Evolutionary conservation across 176 grass and related monocot species (phyloP), one percentile per base, ranked within the genome.

Genomic region (Oryza officinalis): DNA sequence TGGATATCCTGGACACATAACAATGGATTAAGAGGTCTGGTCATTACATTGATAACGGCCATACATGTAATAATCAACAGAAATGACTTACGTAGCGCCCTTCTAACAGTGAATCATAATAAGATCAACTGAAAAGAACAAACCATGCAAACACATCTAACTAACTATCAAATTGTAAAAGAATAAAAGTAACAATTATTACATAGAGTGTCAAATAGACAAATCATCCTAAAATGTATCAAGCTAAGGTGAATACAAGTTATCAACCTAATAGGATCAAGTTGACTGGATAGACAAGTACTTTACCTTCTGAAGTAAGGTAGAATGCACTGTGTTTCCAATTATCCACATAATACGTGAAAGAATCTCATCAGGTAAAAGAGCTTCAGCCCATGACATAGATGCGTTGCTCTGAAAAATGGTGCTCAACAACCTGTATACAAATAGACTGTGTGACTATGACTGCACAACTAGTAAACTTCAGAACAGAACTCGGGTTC

Each of bases 331-430:
- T 78, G 96, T 90, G n/a, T 95, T 98, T 72, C 81, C 89, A 85
- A 98, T 49, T 86, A 98, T 90, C 96, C 96, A 92, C 4, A 98
- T 37, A 66, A 98, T 71, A 61, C 91, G 90, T 77, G 67, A 83
- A 95, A 95, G 89, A 87, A 95, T 82, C 61, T 90, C 81, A 88
- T 93, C 87, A 65, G 84, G 72, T 78, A 88, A 64, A 38, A 98
- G 87, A 90, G 89, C 89, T 81, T 95, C 74, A 88, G 85, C 76
- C 89, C 88, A 98, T 80, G 89, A 85, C 88, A 67, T 60, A 87
- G 63, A 93, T 85, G 66, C 67, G 31, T 23, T 69, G 35, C 72
- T 83, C 77, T 81, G 88, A 76, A 98, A 84, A 92, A 86, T 72
- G 13, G 85, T 77, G 57, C 87, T 45, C 63, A 98, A 84, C 72